Evolutionary conservation across 208 protist species (phyloP), one percentile per base, ranked within the genome.

Genomic region (Trypanosoma melophagium): DNA sequence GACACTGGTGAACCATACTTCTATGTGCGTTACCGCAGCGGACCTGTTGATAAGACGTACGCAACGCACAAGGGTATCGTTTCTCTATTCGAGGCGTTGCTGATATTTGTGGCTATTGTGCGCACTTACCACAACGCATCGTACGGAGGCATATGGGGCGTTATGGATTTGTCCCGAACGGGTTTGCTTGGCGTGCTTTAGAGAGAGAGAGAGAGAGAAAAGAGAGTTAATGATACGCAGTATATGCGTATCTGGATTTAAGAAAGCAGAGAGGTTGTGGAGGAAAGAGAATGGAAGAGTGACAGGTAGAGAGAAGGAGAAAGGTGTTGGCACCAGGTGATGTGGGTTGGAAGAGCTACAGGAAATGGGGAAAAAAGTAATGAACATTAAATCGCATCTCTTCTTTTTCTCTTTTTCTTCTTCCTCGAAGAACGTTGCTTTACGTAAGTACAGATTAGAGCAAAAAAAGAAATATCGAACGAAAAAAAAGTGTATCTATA

Each of bases 1-100:
- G 83, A 88, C 67, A 89, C 78, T 14, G 86, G 86, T 5, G 84
- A 82, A 59, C 89, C 89, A 21, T 95, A 95, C 74, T 95, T 90
- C 57, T 92, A 92, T 68, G 82, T 95, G 21, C 77, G 82, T 22
- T 77, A 90, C 47, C 73, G 80, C 35, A 68, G 53, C 17, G 66
- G 70, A 40, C 10, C 61, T 24, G 55, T 64, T 52, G 68, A 74
- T 24, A 67, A 79, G 17, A 62, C 83, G 14, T 79, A 79, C 52
- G 40, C 75, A 28, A 83, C 84, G n/a, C 76, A 75, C 19, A 80
- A 76, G 5, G 88, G 88, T 2, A 25, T 60, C 28, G 65, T 81
- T 25, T 91, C 89, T 35, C 70, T 95, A 17, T 88, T 92, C 56
- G 86, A 95, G 66, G 81, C 89, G 19, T 47, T 95, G 31, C 57